Percentiles rank a stretch among this genome's conserved stretches.
phyloP scores from a whole-genome alignment of 148 eudicot genomes.

The Polygonum aviculare region DNA sequence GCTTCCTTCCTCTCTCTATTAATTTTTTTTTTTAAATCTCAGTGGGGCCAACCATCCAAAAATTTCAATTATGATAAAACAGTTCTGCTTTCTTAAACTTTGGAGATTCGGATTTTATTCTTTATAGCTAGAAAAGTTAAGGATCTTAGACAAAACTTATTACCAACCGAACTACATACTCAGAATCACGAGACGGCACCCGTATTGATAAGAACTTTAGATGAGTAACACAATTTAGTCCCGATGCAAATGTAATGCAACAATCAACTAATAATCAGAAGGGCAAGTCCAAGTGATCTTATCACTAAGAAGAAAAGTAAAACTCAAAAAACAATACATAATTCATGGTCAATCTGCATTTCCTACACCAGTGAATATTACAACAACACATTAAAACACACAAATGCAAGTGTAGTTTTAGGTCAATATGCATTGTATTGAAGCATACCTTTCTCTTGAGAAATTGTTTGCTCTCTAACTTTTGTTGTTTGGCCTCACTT shows the following conservation, averaged over 20 bases:
- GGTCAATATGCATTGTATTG: too few relatives aligned
- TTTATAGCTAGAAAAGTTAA: background rate
- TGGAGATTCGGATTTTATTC: background rate
- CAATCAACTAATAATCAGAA: background rate
- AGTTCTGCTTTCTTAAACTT: background rate
- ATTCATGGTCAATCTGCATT: too few relatives aligned
- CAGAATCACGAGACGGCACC: background rate
- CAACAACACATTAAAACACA: too few relatives aligned
- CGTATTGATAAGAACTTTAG: background rate
- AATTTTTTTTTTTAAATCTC: too few relatives aligned
- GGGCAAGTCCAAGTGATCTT: background rate
- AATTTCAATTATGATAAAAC: background rate
- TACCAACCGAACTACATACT: background rate
- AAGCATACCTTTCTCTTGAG: too few relatives aligned
- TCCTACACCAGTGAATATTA: too few relatives aligned
- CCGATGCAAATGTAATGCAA: background rate
- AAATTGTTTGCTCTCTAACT: too few relatives aligned
- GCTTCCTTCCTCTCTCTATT: too few relatives aligned
- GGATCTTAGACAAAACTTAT: background rate
- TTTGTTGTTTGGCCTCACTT: too few relatives aligned
- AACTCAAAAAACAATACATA: background rate
- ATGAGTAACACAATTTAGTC: background rate
- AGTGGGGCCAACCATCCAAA: background rate
- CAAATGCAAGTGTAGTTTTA: too few relatives aligned
- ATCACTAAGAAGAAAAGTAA: background rate